phyloP scores from a whole-genome alignment of 257 asterid species.

The Plantago ovata region DNA sequence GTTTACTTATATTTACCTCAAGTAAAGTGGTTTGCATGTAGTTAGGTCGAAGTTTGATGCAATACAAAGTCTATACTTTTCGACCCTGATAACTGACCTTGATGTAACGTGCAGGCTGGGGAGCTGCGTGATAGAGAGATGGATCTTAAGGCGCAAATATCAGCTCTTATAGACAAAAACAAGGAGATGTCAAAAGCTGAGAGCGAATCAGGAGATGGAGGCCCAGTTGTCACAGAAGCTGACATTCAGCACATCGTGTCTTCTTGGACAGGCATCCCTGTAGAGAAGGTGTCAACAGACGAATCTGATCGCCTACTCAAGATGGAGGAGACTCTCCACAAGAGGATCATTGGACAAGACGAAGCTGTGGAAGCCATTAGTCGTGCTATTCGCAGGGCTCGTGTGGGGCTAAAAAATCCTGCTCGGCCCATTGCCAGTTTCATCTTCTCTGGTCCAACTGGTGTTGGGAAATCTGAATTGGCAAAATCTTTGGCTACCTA shows the following conservation, averaged over 20 bases:
- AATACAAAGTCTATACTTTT: neutral
- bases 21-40: too few species aligned
- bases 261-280: slow-evolving; percentile 98
- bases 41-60: too few species aligned
- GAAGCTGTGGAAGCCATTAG: slow-evolving; percentile 76
- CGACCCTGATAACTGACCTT: neutral
- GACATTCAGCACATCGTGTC: slow-evolving; percentile 96
- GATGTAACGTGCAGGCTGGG: slow-evolving; percentile 59
- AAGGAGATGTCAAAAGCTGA: slow-evolving; percentile 95
- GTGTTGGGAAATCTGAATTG: slow-evolving; percentile 85
- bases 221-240: slow-evolving; percentile 82
- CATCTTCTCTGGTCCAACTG: slow-evolving; percentile 89
- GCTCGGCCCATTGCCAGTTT: slow-evolving; percentile 84
- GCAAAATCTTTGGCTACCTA: slow-evolving; percentile 76
- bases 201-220: slow-evolving; percentile 75
- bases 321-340: slow-evolving; percentile 94
- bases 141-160: slow-evolving; percentile 92
- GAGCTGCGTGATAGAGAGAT: slow-evolving; percentile 92
- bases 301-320: slow-evolving; percentile 93
- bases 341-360: slow-evolving; percentile 71
- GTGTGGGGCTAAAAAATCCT: slow-evolving; percentile 84
- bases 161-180: slow-evolving; percentile 77
- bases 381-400: slow-evolving; percentile 81
- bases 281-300: slow-evolving; percentile 83
- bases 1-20: too few species aligned